Evolutionary conservation across 1,284 basidiomycete species (phyloP), one percentile per base, ranked within the genome.

Genomic region (Rhizoctonia solani): DNA sequence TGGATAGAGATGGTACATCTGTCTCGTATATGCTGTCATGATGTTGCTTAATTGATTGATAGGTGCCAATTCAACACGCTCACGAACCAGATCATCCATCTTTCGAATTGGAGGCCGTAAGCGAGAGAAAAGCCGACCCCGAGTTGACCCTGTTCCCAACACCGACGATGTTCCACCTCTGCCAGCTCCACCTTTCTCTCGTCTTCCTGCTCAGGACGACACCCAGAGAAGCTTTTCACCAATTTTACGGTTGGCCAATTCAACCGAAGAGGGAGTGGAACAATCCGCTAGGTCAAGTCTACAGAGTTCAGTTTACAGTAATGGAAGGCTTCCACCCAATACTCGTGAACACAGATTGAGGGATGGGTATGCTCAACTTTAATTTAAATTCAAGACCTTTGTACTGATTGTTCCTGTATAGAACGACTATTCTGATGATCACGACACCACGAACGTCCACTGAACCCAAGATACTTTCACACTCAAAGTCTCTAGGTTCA

Each of bases 391-490:
- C 13, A 4, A 19, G 11, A 3, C 42, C n/a, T 44, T 44, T 16
- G 27, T 32, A 63, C 14, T 42, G 3, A 52, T 34, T 1, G 46
- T 5, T 27, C 27, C 21, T 3, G 13, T 8, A 1, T 30, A 63
- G 59, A 23, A 63, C 59, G 6, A 52, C 59, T 37, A 63, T 63
- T 27, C 27, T 63, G 49, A 63, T 63, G 59, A 63, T 63, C 30
- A 63, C 59, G 59, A 63, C 59, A 9, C 59, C 59, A 6, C 59
- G 53, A 19, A 30, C 6, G 11, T 13, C 23, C 11, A 4, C 58
- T 32, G 34, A 63, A 21, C 46, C 46, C 11, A 63, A 44, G 19
- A 13, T 23, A 5, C 59, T 63, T 30, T 27, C 37, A 30, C 49
- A 63, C 37, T 52, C 59, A 4, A 30, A 37, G 32, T 63, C 59